phyloP scores from a whole-genome alignment of 805 yeast genomes.

The Cyberlindnera veronae region DNA sequence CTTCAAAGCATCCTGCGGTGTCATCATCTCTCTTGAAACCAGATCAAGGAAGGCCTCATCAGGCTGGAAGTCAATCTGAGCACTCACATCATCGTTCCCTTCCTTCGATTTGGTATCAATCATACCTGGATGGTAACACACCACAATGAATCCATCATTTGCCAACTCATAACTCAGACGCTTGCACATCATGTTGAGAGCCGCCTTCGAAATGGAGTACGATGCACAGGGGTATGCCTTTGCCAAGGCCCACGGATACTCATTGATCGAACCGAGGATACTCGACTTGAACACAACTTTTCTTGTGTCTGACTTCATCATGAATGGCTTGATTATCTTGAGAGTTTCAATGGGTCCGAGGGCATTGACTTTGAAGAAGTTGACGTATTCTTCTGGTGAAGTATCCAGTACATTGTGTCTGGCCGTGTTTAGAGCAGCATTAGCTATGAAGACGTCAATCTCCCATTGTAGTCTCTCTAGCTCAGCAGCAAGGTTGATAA shows the following conservation, averaged over 20 bases:
- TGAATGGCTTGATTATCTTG: slow-evolving; percentile 29
- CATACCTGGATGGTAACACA: slow-evolving; percentile 30
- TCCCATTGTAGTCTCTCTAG: slow-evolving; percentile 19
- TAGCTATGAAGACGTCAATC: slow-evolving; percentile 35
- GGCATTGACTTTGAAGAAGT: slow-evolving; percentile 28
- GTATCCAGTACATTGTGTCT: slow-evolving; percentile 20
- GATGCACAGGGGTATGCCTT: slow-evolving; percentile 25
- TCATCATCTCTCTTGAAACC: slow-evolving; percentile 11
- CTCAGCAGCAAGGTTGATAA: slow-evolving; percentile 17
- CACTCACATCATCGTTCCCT: slow-evolving; percentile 19
- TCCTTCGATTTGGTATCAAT: slow-evolving; percentile 16
- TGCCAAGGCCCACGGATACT: slow-evolving; percentile 15
- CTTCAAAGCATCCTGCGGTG: slow-evolving; percentile 17
- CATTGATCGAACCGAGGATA: slow-evolving; percentile 28
- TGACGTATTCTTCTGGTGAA: slow-evolving; percentile 17
- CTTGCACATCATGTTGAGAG: slow-evolving; percentile 30
- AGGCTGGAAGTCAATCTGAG: slow-evolving; percentile 13
- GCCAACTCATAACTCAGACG: slow-evolving; percentile 27
- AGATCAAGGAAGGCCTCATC: slow-evolving; percentile 10
- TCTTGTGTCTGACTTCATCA: slow-evolving; percentile 25
- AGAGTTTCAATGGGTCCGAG: slow-evolving; percentile 32
- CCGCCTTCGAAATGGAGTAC: slow-evolving; percentile 37
- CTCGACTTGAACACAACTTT: slow-evolving; percentile 32
- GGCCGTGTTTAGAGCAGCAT: slow-evolving; percentile 31
- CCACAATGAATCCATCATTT: slow-evolving; percentile 27